Evolutionary conservation across 352 stramenopile species (phyloP).

Genomic region (Pythium sp.): DNA sequence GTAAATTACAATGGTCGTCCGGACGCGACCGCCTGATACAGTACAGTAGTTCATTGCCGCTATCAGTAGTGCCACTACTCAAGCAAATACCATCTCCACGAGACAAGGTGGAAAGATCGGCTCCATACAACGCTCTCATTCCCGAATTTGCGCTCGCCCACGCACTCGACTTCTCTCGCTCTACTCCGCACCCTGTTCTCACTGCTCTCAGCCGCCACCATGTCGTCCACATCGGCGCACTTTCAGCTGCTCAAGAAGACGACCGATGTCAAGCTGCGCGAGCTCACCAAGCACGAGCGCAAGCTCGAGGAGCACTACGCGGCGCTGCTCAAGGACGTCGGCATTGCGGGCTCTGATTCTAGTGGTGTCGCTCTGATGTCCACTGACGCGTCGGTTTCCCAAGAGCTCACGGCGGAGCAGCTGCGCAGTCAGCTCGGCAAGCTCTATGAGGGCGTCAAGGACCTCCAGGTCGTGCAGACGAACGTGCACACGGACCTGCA

Average conservation of each 20-base stretch:
- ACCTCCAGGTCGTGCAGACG: slow-evolving; percentile 43
- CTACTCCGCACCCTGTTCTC: neutral
- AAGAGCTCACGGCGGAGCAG: neutral
- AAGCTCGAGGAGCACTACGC: slow-evolving; percentile 41
- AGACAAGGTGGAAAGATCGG: no score
- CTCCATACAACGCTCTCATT: neutral
- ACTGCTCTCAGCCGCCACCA: neutral
- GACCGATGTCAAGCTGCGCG: slow-evolving; percentile 48
- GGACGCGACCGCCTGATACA: no score
- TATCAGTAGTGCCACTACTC: no score
- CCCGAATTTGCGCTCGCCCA: neutral
- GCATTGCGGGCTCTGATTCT: neutral
- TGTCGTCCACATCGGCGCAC: slow-evolving; percentile 18
- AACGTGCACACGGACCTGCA: slow-evolving; percentile 33
- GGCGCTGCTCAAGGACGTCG: slow-evolving; percentile 22
- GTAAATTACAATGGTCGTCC: no score
- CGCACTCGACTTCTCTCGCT: neutral
- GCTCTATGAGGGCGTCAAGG: slow-evolving; percentile 41
- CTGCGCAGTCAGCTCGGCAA: slow-evolving; percentile 25
- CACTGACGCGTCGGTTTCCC: no score
- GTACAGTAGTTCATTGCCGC: no score
- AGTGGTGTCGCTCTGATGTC: neutral
- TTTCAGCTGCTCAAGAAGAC: slow-evolving; percentile 44
- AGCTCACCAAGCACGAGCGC: slow-evolving; percentile 42
- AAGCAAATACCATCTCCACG: no score